phyloP scores from a whole-genome alignment of 768 basidiomycete genomes.

The Termitomyces sp. region DNA sequence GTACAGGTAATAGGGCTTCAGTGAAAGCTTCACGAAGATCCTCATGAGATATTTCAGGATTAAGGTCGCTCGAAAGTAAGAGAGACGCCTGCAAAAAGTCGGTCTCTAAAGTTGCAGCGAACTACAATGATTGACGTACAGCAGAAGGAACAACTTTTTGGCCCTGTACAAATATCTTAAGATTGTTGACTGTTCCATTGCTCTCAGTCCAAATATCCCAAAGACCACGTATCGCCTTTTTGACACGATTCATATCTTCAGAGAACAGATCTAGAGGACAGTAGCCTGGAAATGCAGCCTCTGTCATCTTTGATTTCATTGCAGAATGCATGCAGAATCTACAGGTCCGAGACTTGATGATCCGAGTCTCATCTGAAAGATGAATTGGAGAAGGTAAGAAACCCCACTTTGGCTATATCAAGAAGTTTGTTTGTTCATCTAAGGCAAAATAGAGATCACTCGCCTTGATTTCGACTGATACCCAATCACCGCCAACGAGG shows the following conservation, averaged over 20 bases:
- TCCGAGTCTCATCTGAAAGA: conserved; percentile 52
- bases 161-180: conserved; percentile 74
- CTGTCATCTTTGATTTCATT: conserved; percentile 36
- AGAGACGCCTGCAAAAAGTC: conserved; percentile 17
- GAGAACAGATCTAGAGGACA: conserved; percentile 94
- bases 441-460: conserved; percentile 6
- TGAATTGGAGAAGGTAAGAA: conserved; percentile 68
- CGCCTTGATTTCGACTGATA: conserved; percentile 93
- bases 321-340: conserved; percentile 89
- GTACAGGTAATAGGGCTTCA: conserved; percentile 38
- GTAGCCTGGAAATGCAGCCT: conserved; percentile 43
- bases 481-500: conserved; percentile 56
- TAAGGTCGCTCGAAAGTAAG: conserved; percentile 20
- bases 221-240: conserved; percentile 59
- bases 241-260: conserved; percentile 50
- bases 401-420: conserved; percentile 89
- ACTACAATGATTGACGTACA: conserved; percentile 30
- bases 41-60: conserved; percentile 9
- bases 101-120: not conserved
- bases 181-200: conserved; percentile 69
- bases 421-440: not conserved
- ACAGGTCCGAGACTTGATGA: conserved; percentile 68
- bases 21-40: conserved; percentile 47
- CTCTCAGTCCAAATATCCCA: conserved; percentile 70
- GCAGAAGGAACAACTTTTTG: conserved; percentile 49